Base-by-base conservation (phyloP, 2,329 filamentous ascomycete species). In the Ceratocystis diversiconidia region DNA sequence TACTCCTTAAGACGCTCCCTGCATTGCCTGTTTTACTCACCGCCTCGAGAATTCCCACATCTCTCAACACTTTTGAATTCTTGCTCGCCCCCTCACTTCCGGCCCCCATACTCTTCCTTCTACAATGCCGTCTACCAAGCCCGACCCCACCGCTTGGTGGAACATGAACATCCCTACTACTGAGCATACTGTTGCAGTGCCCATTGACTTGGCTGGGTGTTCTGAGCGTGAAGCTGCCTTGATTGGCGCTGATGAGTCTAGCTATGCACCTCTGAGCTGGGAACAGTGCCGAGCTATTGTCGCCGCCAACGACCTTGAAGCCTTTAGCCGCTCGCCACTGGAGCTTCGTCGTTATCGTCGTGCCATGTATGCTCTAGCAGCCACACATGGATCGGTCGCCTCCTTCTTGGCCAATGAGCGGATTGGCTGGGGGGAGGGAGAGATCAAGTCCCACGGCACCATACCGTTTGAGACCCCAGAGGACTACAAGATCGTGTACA, bases 281-380 rank as follows among this genome's bases (percentile, higher is more conserved):
- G 76, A 80, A 3, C 78, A 86, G 69, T 88, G 92, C 63, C 79
- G 78, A 71, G 73, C 80, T 28, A 79, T 92, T 68, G 81, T 89
- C 66, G 71, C 70, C 7, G 70, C 77, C 59, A 92, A 95, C 76
- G 81, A 81, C 7, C 85, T 96, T 59, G 85, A 90, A 71, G 77
- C 78, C 12, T 95, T 97, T 74, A 86, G 88, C 71, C 84, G 92
- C 22, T 75, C 85, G 1, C 91, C 92, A 0, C 88, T 85, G 2
- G 83, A 94, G 64, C 79, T 96, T 66, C 80, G 89, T n/a, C 81
- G 82, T 55, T 97, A 96, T 73, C 80, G 88, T 5, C 80, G 83
- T 66, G 95, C 85, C 74, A 86, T 81, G 25, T 81, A 83, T 72
- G 73, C 80, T 36, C 77, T 95, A 25, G 81, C 82, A 68, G 77